phyloP scores from a whole-genome alignment of 2,329 filamentous ascomycete genomes.

The Chrysoporthe deuterocubensis region DNA sequence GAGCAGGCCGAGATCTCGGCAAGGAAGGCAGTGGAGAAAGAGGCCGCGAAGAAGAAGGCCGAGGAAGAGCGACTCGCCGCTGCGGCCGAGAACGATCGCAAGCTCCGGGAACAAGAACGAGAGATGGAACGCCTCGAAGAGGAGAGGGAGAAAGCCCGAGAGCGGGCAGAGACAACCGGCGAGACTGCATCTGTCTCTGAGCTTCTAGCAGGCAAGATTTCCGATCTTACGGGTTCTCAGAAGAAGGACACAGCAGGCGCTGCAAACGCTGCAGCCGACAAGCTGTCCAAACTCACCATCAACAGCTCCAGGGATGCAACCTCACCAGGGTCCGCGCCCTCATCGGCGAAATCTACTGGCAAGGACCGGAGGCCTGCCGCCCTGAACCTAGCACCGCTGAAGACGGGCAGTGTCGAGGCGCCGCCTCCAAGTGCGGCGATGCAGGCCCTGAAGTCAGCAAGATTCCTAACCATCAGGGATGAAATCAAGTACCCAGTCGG shows the following conservation, averaged over 20 bases:
- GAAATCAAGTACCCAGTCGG: conserved; percentile 81
- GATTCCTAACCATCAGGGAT: conserved; percentile 80
- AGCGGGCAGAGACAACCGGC: conserved; percentile 53
- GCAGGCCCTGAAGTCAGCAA: conserved; percentile 88
- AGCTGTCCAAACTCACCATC: conserved; percentile 58
- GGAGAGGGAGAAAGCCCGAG: conserved; percentile 64
- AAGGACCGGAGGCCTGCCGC: conserved; percentile 77
- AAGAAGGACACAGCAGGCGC: conserved; percentile 49
- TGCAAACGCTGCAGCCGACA: conserved; percentile 43
- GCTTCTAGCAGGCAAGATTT: conserved; percentile 48
- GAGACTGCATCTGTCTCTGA: conserved; percentile 57
- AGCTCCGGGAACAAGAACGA: conserved; percentile 72
- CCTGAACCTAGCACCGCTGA: conserved; percentile 82
- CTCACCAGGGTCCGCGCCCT: conserved; percentile 21
- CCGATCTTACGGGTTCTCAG: conserved; percentile 43
- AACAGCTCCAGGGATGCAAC: conserved; percentile 31
- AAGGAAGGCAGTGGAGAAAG: conserved; percentile 51
- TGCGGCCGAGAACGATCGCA: conserved; percentile 63
- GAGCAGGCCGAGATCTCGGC: conserved; percentile 49
- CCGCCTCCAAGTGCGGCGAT: conserved; percentile 92
- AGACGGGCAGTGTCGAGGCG: conserved; percentile 84
- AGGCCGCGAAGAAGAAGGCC: conserved; percentile 45
- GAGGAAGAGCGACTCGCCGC: conserved; percentile 51
- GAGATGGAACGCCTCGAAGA: conserved; percentile 77
- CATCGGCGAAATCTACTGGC: conserved; percentile 48